Conservation (phyloP, 2,329 filamentous ascomycete genomes). For the Ascochyta clinopodiicola region DNA sequence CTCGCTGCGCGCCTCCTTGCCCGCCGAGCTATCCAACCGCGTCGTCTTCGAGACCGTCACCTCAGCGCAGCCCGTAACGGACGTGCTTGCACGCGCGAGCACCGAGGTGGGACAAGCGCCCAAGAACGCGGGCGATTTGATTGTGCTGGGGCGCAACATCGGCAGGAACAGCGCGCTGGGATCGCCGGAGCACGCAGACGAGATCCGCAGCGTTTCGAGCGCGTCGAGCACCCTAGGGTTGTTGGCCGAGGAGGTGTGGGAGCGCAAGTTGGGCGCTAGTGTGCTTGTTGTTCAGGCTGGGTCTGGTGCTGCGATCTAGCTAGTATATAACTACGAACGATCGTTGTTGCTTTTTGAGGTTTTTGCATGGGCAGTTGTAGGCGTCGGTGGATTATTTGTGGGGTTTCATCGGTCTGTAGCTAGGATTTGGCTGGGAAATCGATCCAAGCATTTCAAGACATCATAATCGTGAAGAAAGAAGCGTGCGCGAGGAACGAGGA, state of each 20-base stretch:
- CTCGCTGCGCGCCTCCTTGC: constrained; percentile 62
- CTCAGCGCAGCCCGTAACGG: constrained; percentile 45
- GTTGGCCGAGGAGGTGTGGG: constrained; percentile 67
- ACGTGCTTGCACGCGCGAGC: constrained; percentile 62
- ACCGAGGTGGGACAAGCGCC: constrained; percentile 66
- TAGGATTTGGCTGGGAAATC: neutral
- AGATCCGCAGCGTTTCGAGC: constrained; percentile 36
- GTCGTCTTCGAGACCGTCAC: constrained; percentile 64
- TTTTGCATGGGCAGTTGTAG: too few species aligned
- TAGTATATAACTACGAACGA: neutral
- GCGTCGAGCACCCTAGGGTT: constrained; percentile 60
- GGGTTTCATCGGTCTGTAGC: neutral
- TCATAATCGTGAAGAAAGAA: neutral
- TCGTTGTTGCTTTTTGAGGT: too few species aligned
- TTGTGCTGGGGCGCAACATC: constrained; percentile 67
- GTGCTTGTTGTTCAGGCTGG: constrained; percentile 72
- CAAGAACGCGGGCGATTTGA: constrained; percentile 72
- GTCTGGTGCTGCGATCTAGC: neutral
- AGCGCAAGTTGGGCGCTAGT: constrained; percentile 67
- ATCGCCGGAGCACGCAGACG: constrained; percentile 52
- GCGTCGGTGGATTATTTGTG: too few species aligned
- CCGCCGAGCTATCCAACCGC: constrained; percentile 57
- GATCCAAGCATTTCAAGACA: neutral
- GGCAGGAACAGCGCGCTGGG: constrained; percentile 33
- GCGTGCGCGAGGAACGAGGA: neutral